phyloP scores from a whole-genome alignment of 768 basidiomycete species.

The Udeniomyces megalosporus region DNA sequence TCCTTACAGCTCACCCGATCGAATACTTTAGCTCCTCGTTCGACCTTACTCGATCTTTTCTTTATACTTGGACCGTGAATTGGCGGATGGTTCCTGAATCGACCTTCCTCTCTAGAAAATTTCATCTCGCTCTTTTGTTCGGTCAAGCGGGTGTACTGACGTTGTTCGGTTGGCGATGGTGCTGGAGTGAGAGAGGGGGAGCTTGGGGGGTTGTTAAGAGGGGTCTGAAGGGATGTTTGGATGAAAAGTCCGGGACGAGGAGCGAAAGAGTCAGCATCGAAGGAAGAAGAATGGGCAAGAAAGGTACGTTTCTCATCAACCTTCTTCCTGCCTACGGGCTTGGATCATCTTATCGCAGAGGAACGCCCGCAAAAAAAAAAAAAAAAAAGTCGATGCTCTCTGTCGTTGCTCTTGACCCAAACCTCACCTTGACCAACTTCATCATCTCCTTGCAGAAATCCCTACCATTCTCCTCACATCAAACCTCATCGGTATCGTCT shows the following conservation, averaged over 20 bases:
- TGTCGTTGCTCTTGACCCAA: neutral
- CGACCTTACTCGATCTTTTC: conserved; percentile 69
- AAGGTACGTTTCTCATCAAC: conserved; percentile 48
- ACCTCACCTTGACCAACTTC: conserved; percentile 19
- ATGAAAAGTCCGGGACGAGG: neutral
- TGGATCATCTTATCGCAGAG: neutral
- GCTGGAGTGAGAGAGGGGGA: conserved; percentile 48
- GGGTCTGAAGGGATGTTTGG: conserved; percentile 39
- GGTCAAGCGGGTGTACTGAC: conserved; percentile 48
- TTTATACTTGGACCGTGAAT: conserved; percentile 96
- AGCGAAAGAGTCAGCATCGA: neutral
- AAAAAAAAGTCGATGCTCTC: too few species aligned
- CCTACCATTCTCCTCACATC: conserved; percentile 72
- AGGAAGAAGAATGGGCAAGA: neutral
- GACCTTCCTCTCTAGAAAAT: conserved; percentile 50
- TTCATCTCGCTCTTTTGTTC: conserved; percentile 47
- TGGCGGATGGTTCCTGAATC: conserved; percentile 75
- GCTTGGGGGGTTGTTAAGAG: conserved; percentile 40
- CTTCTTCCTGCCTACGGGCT: neutral
- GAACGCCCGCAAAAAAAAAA: too few species aligned
- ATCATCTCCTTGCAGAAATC: conserved; percentile 39
- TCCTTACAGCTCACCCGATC: conserved; percentile 31
- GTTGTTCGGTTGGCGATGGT: conserved; percentile 66
- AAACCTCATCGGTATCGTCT: conserved; percentile 78
- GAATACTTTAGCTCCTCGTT: conserved; percentile 66